A percentile compares a stretch with the other conserved stretches of the same genome.
phyloP scores from a whole-genome alignment of 2,329 filamentous ascomycete genomes.

The Cladosporium sp. region DNA sequence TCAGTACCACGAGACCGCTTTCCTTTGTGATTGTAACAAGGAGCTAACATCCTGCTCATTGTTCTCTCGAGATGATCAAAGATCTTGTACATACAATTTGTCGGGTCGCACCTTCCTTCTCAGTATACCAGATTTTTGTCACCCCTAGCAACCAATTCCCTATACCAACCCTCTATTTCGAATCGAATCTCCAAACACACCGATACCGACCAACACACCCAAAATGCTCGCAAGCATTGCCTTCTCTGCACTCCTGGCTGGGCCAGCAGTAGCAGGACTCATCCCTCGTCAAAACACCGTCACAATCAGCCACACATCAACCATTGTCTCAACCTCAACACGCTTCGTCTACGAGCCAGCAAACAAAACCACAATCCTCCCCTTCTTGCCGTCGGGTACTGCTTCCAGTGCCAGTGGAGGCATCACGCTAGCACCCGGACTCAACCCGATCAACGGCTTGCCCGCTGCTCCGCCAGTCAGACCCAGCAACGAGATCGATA shows the following conservation, averaged over 20 bases:
- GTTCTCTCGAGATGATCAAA: neutral
- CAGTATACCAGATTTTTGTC: neutral
- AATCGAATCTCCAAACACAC: neutral
- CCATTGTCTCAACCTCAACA: slow-evolving; percentile 11
- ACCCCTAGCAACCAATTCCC: neutral
- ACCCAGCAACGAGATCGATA: neutral
- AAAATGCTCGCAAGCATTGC: slow-evolving; percentile 7
- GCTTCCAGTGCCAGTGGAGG: neutral
- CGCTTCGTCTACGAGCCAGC: neutral
- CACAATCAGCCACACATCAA: slow-evolving; percentile 11
- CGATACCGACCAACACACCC: neutral
- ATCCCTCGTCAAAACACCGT: slow-evolving; percentile 16
- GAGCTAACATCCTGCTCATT: neutral
- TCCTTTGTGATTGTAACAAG: neutral
- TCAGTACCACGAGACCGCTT: neutral
- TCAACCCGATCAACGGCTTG: slow-evolving; percentile 19
- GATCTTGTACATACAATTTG: neutral
- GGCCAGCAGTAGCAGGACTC: slow-evolving; percentile 15
- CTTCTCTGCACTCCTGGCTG: slow-evolving; percentile 18
- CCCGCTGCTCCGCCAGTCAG: slow-evolving; percentile 4
- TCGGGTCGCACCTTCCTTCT: slow-evolving; percentile 2
- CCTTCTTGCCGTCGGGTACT: neutral
- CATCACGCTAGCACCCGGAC: neutral
- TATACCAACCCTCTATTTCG: neutral
- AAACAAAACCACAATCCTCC: neutral